Evolutionary conservation across 2,329 filamentous ascomycete genomes (phyloP), one percentile per base, ranked within the genome.

Genomic region (Dothidotthia symphoricarpi): DNA sequence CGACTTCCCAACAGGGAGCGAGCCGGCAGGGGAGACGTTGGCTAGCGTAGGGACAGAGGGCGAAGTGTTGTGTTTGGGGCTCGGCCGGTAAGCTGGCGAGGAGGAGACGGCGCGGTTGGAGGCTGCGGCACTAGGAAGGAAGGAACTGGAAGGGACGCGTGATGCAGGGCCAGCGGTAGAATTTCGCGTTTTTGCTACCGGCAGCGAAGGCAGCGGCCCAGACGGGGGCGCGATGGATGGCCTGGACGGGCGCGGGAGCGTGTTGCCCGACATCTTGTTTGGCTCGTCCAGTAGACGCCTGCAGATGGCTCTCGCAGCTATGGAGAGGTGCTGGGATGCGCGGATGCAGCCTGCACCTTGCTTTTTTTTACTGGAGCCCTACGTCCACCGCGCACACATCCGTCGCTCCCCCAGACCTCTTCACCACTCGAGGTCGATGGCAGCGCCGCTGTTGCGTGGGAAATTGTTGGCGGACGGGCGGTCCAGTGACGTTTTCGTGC

Each of bases 161-260:
- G 51, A 43, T 10, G 63, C 51, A 36, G 63, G 54, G 38, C 56
- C 51, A 28, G 51, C 41, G 34, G 54, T 59, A 39, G 72, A 82
- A 66, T 78, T 83, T 46, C 86, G 78, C 26, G 83, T 81, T 68
- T 88, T 93, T 30, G 75, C 68, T 13, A 86, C 73, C 17, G 88
- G 87, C 31, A 94, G 71, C 28, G 86, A 82, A 28, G 88, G 87
- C 16, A 93, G 72, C 17, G 84, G 80, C 47, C 81, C 77, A 19
- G 80, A 81, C 12, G 88, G 85, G 32, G 88, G 85, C 41, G 82
- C 84, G 54, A 82, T 66, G 16, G 72, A 65, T 34, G 75, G 71
- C 52, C 71, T 78, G 49, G 83, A 82, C 16, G 82, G 77, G 63
- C 81, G 77, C 36, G 85, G 84, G 34, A 87, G 73, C 28, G 83